These are phyloP conservation scores for Chlorophyllum brunneum DNA, from an alignment of 768 basidiomycete genomes.

Conservation along the genomic window DNA sequence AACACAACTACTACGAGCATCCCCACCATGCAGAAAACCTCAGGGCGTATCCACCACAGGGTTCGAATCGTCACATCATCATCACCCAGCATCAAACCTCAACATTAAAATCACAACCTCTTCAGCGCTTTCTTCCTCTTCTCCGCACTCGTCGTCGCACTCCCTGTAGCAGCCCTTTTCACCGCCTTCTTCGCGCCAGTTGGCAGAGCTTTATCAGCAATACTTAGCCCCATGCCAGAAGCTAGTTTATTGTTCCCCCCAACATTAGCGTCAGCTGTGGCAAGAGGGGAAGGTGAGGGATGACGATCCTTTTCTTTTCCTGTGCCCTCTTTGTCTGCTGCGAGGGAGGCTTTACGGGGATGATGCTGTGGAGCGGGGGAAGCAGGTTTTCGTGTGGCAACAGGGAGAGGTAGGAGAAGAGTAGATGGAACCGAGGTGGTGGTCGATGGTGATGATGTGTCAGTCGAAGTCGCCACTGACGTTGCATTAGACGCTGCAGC, in stretches of 20 bases:
- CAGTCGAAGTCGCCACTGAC: slow-evolving; percentile 18
- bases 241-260: slow-evolving; percentile 29
- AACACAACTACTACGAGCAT: not conserved
- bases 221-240: slow-evolving; percentile 30
- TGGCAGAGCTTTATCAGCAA: slow-evolving; percentile 26
- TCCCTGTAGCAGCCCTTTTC: slow-evolving; percentile 61
- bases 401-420: slow-evolving; percentile 33
- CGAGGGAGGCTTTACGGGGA: slow-evolving; percentile 36
- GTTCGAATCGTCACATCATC: not conserved
- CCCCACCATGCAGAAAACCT: not conserved
- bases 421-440: slow-evolving; percentile 23
- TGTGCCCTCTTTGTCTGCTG: slow-evolving; percentile 36
- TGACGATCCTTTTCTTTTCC: slow-evolving; percentile 52
- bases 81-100: not conserved
- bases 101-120: slow-evolving; percentile 42
- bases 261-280: slow-evolving; percentile 70
- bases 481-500: slow-evolving; percentile 18
- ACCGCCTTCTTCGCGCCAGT: slow-evolving; percentile 52
- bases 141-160: slow-evolving; percentile 53
- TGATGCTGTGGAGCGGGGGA: slow-evolving; percentile 38
- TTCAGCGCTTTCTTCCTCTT: slow-evolving; percentile 90
- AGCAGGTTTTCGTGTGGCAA: slow-evolving; percentile 40
- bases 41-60: not conserved
- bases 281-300: slow-evolving; percentile 63
- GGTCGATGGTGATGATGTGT: slow-evolving; percentile 20